Conservation (phyloP, 2,329 filamentous ascomycete species). For the Penicillium italicum region DNA sequence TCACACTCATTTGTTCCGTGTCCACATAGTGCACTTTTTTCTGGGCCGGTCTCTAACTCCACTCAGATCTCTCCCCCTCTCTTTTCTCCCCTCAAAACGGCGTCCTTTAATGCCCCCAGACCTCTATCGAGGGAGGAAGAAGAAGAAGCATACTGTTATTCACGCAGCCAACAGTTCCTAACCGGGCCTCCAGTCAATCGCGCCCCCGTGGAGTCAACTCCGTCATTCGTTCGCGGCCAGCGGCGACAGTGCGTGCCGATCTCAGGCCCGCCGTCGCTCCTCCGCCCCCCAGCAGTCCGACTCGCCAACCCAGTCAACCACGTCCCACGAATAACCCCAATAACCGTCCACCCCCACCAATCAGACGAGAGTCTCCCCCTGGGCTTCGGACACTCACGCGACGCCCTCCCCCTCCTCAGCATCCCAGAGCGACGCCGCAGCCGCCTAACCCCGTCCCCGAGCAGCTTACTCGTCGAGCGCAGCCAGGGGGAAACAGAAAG, state of each 20-base stretch:
- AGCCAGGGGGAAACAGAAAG: conserved; percentile 47
- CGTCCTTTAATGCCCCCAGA: conserved; percentile 18
- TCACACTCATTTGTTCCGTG: not conserved
- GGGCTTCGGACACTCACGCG: conserved; percentile 37
- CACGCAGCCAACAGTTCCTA: conserved; percentile 6
- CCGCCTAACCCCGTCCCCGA: conserved; percentile 47
- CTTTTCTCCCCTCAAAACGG: conserved; percentile 22
- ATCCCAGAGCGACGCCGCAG: conserved; percentile 56
- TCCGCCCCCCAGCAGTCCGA: conserved; percentile 46
- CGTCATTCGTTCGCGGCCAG: conserved; percentile 19
- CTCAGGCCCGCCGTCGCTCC: conserved; percentile 23
- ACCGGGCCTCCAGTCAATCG: conserved; percentile 1
- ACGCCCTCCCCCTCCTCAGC: conserved; percentile 55
- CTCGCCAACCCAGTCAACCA: conserved; percentile 62
- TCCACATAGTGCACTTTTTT: not conserved
- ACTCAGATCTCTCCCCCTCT: not conserved
- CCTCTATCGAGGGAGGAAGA: conserved; percentile 17
- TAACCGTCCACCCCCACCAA: conserved; percentile 40
- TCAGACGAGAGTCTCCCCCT: conserved; percentile 36
- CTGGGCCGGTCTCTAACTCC: conserved; percentile 5
- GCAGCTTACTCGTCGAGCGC: conserved; percentile 48
- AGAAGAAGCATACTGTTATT: not conserved
- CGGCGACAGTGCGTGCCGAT: conserved; percentile 25
- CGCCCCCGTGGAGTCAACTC: conserved; percentile 19
- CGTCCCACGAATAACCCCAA: conserved; percentile 53